phyloP scores from a whole-genome alignment of 805 yeast genomes.

The Candida ovalis region DNA sequence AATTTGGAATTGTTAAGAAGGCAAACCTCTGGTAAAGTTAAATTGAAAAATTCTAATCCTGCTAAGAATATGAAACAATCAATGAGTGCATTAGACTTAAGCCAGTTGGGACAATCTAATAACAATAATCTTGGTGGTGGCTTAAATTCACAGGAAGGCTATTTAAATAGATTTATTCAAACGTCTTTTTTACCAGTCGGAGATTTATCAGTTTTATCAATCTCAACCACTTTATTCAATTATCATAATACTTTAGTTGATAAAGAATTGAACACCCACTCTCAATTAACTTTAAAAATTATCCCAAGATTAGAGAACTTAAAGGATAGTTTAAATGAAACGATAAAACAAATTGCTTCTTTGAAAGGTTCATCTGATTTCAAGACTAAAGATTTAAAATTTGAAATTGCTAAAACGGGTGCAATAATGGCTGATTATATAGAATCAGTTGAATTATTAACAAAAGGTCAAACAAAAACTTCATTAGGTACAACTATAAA shows the following conservation, averaged over 20 bases:
- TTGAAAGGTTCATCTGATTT: conserved; percentile 51
- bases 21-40: conserved; percentile 30
- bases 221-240: conserved; percentile 29
- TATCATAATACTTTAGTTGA: conserved; percentile 33
- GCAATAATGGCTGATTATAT: conserved; percentile 46
- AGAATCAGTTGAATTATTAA: conserved; percentile 40
- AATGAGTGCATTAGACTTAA: conserved; percentile 15
- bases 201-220: conserved; percentile 35
- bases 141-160: conserved; percentile 8
- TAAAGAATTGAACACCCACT: conserved; percentile 47
- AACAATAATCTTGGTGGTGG: background rate
- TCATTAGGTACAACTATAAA: conserved; percentile 28
- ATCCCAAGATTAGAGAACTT: conserved; percentile 55
- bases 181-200: conserved; percentile 38
- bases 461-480: conserved; percentile 33
- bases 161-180: conserved; percentile 45
- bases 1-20: conserved; percentile 32
- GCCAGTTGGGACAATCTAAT: conserved; percentile 21
- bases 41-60: conserved; percentile 16
- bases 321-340: conserved; percentile 48
- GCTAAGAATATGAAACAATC: conserved; percentile 23
- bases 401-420: conserved; percentile 63
- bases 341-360: conserved; percentile 51
- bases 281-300: conserved; percentile 44
- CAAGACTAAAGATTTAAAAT: conserved; percentile 50